Evolutionary conservation across 805 yeast species (phyloP).

Genomic region (Candida quercuum): DNA sequence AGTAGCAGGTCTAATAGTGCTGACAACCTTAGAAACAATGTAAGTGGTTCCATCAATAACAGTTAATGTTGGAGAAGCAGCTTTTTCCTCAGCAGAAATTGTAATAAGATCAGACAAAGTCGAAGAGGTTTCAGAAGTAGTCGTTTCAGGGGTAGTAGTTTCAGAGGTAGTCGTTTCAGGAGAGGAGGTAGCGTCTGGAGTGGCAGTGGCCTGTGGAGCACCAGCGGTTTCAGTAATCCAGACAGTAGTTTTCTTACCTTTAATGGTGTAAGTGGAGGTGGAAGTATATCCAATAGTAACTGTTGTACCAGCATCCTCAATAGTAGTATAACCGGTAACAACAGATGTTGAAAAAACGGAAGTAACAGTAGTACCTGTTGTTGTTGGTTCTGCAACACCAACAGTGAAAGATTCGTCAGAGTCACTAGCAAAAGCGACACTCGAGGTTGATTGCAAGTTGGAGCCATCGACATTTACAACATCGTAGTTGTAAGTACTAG

Average conservation of each 20-base stretch:
- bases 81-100: constrained; percentile 3
- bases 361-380: constrained; percentile 10
- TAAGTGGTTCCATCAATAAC: constrained; percentile 23
- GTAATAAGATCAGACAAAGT: constrained; percentile 3
- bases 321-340: constrained; percentile 13
- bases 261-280: constrained; percentile 17
- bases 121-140: constrained; percentile 5
- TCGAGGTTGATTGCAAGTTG: constrained; percentile 19
- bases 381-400: constrained; percentile 20
- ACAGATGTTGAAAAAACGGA: constrained; percentile 3
- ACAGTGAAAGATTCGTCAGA: constrained; percentile 10
- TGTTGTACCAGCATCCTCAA: constrained; percentile 5
- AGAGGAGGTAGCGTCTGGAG: constrained; percentile 3
- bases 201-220: neutral
- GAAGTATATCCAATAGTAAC: constrained; percentile 18
- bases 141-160: constrained; percentile 4
- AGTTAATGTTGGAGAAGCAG: constrained; percentile 7
- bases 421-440: constrained; percentile 14
- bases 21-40: constrained; percentile 15
- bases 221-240: constrained; percentile 23
- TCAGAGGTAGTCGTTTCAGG: constrained; percentile 1
- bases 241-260: constrained; percentile 18
- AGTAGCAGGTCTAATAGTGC: constrained; percentile 23
- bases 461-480: constrained; percentile 26
- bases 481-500: constrained; percentile 18